These are phyloP conservation scores for Schoenoplectus tabernaemontani DNA, from an alignment of 202 grass and related monocot genomes.

Conservation along the genomic window DNA sequence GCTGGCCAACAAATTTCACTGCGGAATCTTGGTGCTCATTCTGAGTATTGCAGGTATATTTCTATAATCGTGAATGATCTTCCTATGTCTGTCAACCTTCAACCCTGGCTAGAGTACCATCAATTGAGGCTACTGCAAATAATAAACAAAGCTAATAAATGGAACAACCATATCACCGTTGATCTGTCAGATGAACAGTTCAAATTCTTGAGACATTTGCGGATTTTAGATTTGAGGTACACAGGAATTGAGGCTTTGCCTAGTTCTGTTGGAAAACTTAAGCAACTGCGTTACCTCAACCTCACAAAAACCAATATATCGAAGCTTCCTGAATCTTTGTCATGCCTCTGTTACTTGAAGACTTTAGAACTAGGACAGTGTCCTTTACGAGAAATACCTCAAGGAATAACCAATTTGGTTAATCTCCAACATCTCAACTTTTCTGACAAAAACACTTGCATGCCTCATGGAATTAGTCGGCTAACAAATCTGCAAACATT, in stretches of 20 bases:
- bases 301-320: not conserved
- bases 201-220: slow-evolving; percentile 7
- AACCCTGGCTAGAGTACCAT: too few relatives aligned
- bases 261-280: slow-evolving; percentile 14
- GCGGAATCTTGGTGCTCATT: too few relatives aligned
- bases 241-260: not conserved
- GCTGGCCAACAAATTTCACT: too few relatives aligned
- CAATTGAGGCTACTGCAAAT: not conserved
- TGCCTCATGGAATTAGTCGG: not conserved
- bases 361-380: slow-evolving; percentile 12
- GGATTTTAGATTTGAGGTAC: slow-evolving; percentile 6
- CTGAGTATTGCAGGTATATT: too few relatives aligned
- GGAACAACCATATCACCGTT: too few relatives aligned
- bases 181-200: not conserved
- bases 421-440: slow-evolving; percentile 20
- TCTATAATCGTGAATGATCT: too few relatives aligned
- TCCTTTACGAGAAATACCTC: not conserved
- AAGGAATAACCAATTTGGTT: slow-evolving; percentile 2
- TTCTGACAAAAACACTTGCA: not conserved
- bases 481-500: slow-evolving; percentile 11
- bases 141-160: not conserved
- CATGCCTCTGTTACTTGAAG: slow-evolving; percentile 1
- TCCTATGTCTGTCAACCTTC: too few relatives aligned
- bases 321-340: slow-evolving; percentile 22
- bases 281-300: slow-evolving; percentile 13